Base-by-base conservation (phyloP, 495 filamentous ascomycete species). In the Chaetomidium leptoderma region DNA sequence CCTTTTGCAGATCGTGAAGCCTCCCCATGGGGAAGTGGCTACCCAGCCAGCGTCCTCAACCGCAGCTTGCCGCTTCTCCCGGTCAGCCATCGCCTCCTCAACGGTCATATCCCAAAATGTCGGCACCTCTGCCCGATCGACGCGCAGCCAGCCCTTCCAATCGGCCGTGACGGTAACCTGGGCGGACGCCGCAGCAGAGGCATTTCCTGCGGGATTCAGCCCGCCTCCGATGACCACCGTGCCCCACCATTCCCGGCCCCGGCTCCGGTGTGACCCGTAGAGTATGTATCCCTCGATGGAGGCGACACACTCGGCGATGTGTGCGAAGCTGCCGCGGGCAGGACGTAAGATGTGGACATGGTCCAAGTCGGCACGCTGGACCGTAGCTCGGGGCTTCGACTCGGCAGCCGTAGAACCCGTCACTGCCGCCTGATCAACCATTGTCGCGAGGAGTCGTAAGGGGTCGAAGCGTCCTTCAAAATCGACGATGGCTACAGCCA, bases 401-500 rank as follows among this genome's bases (percentile, higher is more conserved):
- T 10, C 45, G 9, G 30, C 17, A 9, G 44, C 8, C 30, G 19
- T 29, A 6, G n/a, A 33, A 29, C 7, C 24, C 9, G 40, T 37
- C 6, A n/a, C 30, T 16, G 60, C n/a, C 8, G 10, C n/a, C n/a
- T 21, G 19, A 16, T 40, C 35, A 23, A 40, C 19, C 2, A 49
- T 55, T 6, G 63, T 54, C 6, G 60, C 36, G 2, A 70, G 57
- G 5, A 93, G 75, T 11, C 84, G 78, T 14, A 78, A 66, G 11
- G 83, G 74, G 30, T 85, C 81, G 59, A 95, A 91, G 0, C 79
- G 79, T 39, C 78, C 76, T 42, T 89, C 85, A 0, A 84, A 76
- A 62, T 96, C 91, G 24, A 96, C 64, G 29, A 91, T 72, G 4
- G 87, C 77, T 3, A 92, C 78, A 2, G 88, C 78, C 17, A 81